Evolutionary conservation across 2,329 filamentous ascomycete species (phyloP).

Genomic region (Fusarium sp.): DNA sequence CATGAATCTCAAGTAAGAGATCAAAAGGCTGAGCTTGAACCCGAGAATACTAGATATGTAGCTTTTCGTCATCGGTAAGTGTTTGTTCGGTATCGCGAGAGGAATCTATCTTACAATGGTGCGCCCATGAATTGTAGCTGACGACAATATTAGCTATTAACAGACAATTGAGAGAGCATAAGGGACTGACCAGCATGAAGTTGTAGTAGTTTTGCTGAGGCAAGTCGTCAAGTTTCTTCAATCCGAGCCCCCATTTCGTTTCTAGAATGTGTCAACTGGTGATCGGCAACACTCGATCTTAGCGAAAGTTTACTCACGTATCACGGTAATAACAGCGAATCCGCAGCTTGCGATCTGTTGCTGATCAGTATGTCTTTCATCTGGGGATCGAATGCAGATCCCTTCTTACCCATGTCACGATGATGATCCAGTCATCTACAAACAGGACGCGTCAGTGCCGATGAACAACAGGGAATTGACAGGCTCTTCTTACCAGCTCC

Average conservation of each 20-base stretch:
- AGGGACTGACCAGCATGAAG: slow-evolving; percentile 37
- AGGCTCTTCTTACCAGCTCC: slow-evolving; percentile 13
- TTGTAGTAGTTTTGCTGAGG: slow-evolving; percentile 50
- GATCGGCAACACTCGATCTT: not conserved
- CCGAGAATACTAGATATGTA: slow-evolving; percentile 55
- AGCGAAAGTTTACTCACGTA: slow-evolving; percentile 45
- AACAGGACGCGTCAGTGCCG: not conserved
- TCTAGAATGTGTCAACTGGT: slow-evolving; percentile 42
- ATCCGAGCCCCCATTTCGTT: slow-evolving; percentile 55
- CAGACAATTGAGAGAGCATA: accelerated
- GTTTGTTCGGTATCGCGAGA: not conserved
- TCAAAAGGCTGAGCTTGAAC: slow-evolving; percentile 58
- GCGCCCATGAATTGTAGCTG: slow-evolving; percentile 54
- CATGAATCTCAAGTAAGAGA: slow-evolving; percentile 57
- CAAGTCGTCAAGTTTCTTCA: slow-evolving; percentile 49
- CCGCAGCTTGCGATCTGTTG: slow-evolving; percentile 46
- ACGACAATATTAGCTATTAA: not conserved
- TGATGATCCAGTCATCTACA: slow-evolving; percentile 34
- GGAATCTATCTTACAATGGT: slow-evolving; percentile 49
- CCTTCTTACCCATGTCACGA: slow-evolving; percentile 26
- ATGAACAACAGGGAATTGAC: not conserved
- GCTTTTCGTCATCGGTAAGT: slow-evolving; percentile 30
- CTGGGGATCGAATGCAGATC: not conserved
- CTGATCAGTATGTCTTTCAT: not conserved
- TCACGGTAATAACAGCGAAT: slow-evolving; percentile 48